phyloP scores from a whole-genome alignment of 2,329 filamentous ascomycete genomes.

The Stemphylium vesicarium region DNA sequence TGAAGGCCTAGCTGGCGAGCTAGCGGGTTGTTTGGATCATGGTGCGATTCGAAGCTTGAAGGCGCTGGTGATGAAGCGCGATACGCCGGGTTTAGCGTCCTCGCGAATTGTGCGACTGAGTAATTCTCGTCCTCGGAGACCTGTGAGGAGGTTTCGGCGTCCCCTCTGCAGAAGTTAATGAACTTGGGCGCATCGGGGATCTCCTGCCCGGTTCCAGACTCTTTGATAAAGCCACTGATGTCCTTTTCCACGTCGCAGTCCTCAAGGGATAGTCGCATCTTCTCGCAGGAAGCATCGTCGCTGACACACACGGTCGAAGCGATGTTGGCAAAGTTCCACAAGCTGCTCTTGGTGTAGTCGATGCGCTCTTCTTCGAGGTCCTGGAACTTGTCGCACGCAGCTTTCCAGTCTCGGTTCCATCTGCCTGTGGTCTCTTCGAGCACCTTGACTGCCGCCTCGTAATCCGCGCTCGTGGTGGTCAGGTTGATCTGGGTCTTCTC shows the following conservation, averaged over 20 bases:
- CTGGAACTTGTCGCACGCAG: constrained; percentile 96
- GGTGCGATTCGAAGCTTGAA: constrained; percentile 89
- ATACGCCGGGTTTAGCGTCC: constrained; percentile 94
- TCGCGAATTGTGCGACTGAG: constrained; percentile 92
- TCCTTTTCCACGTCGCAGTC: constrained; percentile 97
- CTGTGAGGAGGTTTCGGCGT: constrained; percentile 82
- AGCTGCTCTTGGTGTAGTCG: constrained; percentile 95
- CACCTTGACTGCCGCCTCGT: constrained; percentile 89
- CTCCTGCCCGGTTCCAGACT: constrained; percentile 90
- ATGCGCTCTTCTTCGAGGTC: constrained; percentile 96
- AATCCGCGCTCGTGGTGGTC: constrained; percentile 88
- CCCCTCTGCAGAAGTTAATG: constrained; percentile 97
- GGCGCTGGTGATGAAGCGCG: constrained; percentile 95
- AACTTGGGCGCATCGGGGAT: constrained; percentile 97
- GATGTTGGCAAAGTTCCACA: constrained; percentile 98
- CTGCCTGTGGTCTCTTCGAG: constrained; percentile 92
- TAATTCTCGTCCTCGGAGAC: constrained; percentile 86
- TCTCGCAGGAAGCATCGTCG: constrained; percentile 91
- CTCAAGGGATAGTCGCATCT: constrained; percentile 90
- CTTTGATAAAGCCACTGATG: constrained; percentile 85
- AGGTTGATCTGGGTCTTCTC: constrained; percentile 98
- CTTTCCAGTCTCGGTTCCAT: constrained; percentile 99
- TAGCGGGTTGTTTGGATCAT: constrained; percentile 79
- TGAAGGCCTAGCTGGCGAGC: constrained; percentile 71
- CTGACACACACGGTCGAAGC: constrained; percentile 97